Conservation (phyloP, 164 flowering plant genomes). For the Magnolia officinalis region DNA sequence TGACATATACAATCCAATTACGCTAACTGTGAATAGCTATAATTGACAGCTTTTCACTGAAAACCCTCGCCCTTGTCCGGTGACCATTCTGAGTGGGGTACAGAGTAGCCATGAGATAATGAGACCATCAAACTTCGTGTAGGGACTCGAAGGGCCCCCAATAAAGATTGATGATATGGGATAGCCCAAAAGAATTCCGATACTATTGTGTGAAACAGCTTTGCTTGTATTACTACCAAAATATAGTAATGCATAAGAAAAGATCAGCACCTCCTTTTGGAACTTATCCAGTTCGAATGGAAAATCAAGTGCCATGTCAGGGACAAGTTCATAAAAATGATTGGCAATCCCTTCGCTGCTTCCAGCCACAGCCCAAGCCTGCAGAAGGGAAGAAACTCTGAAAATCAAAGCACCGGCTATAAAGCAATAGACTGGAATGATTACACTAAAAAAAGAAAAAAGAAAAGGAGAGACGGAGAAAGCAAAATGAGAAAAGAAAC, state of each 20-base stretch:
- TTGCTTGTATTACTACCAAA: too few relatives aligned
- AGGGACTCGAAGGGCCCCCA: too few relatives aligned
- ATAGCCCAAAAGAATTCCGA: too few relatives aligned
- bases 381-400: slow-evolving; percentile 14
- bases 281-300: slow-evolving; percentile 90
- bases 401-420: slow-evolving; percentile 6
- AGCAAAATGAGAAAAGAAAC: not conserved
- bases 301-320: slow-evolving; percentile 93
- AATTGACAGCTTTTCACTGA: too few relatives aligned
- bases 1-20: too few relatives aligned
- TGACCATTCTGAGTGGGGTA: too few relatives aligned
- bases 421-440: slow-evolving; percentile 5
- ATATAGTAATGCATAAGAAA: not conserved
- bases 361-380: slow-evolving; percentile 82
- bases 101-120: too few relatives aligned
- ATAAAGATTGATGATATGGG: too few relatives aligned
- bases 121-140: too few relatives aligned
- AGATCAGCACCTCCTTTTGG: slow-evolving; percentile 77
- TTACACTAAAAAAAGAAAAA: not conserved
- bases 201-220: too few relatives aligned
- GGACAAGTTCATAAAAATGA: slow-evolving; percentile 79
- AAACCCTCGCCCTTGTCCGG: too few relatives aligned
- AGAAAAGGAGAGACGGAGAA: not conserved
- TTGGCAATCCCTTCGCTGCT: slow-evolving; percentile 55
- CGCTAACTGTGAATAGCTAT: too few relatives aligned